Evolutionary conservation across 75 land plant species (phyloP), one percentile per base, ranked within the genome.

Genomic region (Picea sitchensis): DNA sequence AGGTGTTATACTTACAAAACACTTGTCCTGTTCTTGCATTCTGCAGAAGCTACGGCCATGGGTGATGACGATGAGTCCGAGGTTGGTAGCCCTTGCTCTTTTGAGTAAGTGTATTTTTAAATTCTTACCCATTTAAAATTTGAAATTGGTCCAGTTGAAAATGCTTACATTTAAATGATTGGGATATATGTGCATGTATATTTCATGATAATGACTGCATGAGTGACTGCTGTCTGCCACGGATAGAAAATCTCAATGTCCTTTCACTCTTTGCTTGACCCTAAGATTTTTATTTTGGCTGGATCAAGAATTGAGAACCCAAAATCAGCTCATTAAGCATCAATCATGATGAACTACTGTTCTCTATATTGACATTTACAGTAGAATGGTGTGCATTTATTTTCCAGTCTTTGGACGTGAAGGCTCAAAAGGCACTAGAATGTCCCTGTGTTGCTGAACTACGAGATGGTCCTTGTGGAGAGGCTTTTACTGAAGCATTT

Each of bases 401-500:
- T 58, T 60, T 63, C 51, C 81, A 89, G 89, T 85, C 89, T 80
- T 75, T 88, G 60, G 93, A 96, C 65, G 89, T 54, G 17, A 90
- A 80, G 79, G 98, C 92, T 63, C 85, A 90, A 65, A 85, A 84
- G 82, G 98, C 98, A 65, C 73, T 96, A 77, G 92, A 95, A 75
- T 96, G 99, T 75, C 98, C 98, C 56, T 96, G 99, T 71, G 86
- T 96, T 65, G 98, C 98, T 76, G 91, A 88, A 4, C 78, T 96
- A 78, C 89, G 92, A 17, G 89, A 77, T 63, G 99, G 99, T 6
- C 90, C 99, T 51, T 96, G 99, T 87, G 99, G 99, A 34, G 78
- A 59, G 58, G 90, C 88, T 65, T 96, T 96, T 74, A 78, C 95
- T 20, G 95, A 92, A 44, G 93, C 99, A 36, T 96, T 96, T 80